Base-by-base conservation (phyloP, 1,139 yeast species). In the Taphrina deformans region DNA sequence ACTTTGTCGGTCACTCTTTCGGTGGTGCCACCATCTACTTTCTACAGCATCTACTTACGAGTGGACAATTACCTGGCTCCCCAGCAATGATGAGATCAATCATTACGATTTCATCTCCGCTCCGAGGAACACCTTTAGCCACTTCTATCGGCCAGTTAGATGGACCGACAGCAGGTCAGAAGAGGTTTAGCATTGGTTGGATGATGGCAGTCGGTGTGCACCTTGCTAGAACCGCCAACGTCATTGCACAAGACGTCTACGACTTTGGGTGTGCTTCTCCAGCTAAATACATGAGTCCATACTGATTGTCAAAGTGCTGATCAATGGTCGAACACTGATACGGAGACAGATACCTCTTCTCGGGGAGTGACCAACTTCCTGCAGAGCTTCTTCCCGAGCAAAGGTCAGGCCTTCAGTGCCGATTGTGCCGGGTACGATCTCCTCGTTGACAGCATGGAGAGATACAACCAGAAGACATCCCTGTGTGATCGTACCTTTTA, bases 101-200 rank as follows among this genome's bases (percentile, higher is more conserved):
- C 38, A 44, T 50, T 6, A 29, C 56, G n/a, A 59, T 59, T 50
- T 59, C 63, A 2, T 38, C 56, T 10, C 63, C 63, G 3, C 38
- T 59, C 5, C 63, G 63, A 27, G 63, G 63, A 16, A 59, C 63
- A 21, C 56, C 63, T 5, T 31, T 59, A 10, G 51, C 55, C 23
- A 14, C 63, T 10, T 26, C 63, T 7, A 18, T 59, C 5, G 63
- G 63, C 1, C 63, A 59, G 23, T 33, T 38, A 21, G 55, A 51
- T 10, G 63, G 63, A 6, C 56, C 63, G 40, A 18, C 40, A n/a
- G 63, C 63, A 3, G 63, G 63, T n/a, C 63, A 59, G 45, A 48
- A 52, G 29, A 24, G 29, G 21, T 50, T 59, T 40, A 50, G 56
- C 38, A 23, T 59, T 16, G 56, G 63, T 10, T 59, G 55, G 46